Conservation (phyloP, 2,329 filamentous ascomycete species). For the Nemania sp. region DNA sequence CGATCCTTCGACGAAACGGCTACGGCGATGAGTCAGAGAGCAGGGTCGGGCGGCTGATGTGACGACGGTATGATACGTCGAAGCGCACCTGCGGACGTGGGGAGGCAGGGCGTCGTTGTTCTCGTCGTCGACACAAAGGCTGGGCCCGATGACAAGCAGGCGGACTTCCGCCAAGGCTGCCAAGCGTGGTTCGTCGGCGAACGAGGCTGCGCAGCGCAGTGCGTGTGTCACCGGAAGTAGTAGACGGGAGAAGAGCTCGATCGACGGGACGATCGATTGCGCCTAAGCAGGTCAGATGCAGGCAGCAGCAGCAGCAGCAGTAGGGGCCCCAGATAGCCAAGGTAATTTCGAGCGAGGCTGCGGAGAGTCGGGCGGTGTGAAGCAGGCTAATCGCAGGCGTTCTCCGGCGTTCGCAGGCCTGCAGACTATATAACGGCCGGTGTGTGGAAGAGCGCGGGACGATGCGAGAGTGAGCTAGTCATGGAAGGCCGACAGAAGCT, state of each 20-base stretch:
- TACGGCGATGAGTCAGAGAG: not conserved
- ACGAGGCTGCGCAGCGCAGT: constrained; percentile 20
- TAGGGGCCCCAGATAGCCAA: too few species aligned
- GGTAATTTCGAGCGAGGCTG: constrained; percentile 18
- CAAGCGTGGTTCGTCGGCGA: constrained; percentile 6
- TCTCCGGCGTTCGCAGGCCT: constrained; percentile 31
- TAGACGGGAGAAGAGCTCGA: not conserved
- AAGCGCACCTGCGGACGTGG: not conserved
- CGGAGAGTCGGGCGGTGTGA: constrained; percentile 29
- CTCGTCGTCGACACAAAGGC: too few species aligned
- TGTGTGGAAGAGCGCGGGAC: constrained; percentile 26
- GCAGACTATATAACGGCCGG: constrained; percentile 33
- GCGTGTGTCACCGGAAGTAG: constrained; percentile 1
- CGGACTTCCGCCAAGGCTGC: constrained; percentile 30
- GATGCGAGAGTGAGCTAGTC: constrained; percentile 32
- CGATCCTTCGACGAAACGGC: constrained; percentile 13
- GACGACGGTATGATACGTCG: not conserved
- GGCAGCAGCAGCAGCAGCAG: not conserved
- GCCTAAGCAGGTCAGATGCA: constrained; percentile 19
- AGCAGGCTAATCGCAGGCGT: constrained; percentile 29
- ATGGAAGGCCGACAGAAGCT: constrained; percentile 37
- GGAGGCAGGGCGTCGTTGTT: constrained; percentile 16
- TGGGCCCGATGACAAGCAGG: constrained; percentile 22
- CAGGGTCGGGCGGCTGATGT: not conserved
- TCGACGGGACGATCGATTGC: constrained; percentile 8